Evolutionary conservation across 805 yeast genomes (phyloP).

Genomic region (Cyberlindnera samutprakarnensis): DNA sequence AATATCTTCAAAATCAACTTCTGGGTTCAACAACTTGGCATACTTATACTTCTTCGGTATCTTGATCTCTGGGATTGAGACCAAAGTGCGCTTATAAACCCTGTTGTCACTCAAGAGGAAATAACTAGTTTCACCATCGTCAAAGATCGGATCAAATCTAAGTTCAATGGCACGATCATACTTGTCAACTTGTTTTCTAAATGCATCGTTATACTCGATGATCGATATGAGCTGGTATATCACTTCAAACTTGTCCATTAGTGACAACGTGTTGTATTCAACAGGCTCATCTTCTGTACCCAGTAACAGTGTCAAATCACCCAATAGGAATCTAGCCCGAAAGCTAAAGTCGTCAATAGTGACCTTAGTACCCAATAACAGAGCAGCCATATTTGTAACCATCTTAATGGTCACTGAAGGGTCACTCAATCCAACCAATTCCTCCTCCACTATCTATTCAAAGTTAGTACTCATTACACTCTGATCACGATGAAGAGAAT

Average conservation of each 20-base stretch:
- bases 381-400: slow-evolving; percentile 22
- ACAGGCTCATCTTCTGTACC: slow-evolving; percentile 21
- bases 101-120: slow-evolving; percentile 44
- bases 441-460: slow-evolving; percentile 40
- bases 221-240: slow-evolving; percentile 37
- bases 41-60: slow-evolving; percentile 28
- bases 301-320: slow-evolving; percentile 14
- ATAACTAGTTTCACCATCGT: slow-evolving; percentile 19
- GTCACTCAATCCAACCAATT: slow-evolving; percentile 39
- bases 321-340: slow-evolving; percentile 20
- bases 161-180: slow-evolving; percentile 23
- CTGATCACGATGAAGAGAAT: no score
- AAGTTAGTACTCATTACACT: no score
- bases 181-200: slow-evolving; percentile 40
- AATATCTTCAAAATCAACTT: slow-evolving; percentile 19
- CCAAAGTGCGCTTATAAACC: slow-evolving; percentile 34
- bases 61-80: slow-evolving; percentile 23
- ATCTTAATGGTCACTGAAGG: slow-evolving; percentile 35
- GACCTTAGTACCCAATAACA: slow-evolving; percentile 17
- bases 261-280: slow-evolving; percentile 32
- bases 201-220: slow-evolving; percentile 35
- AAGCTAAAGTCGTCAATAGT: slow-evolving; percentile 19
- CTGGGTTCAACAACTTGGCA: slow-evolving; percentile 23
- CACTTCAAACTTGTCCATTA: slow-evolving; percentile 43
- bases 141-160: slow-evolving; percentile 26